A percentile compares a stretch with the other conserved stretches of the same genome.
Conservation (phyloP, 495 filamentous ascomycete genomes). For the Penicillium coprophilum region DNA sequence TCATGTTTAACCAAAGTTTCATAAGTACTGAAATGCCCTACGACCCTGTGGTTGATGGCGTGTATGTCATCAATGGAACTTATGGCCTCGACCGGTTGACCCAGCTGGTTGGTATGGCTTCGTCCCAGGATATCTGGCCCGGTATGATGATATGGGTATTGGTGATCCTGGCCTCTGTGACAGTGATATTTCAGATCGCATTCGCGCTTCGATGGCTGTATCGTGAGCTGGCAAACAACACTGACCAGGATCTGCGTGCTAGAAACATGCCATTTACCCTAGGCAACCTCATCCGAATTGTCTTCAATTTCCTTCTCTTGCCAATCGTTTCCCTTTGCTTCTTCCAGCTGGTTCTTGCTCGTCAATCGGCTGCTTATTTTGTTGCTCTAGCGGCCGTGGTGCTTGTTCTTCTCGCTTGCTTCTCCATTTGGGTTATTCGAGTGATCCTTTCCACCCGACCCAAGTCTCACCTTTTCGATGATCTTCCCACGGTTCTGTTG, state of each 20-base stretch:
- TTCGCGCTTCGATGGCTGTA: conserved; percentile 75
- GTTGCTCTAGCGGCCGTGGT: conserved; percentile 73
- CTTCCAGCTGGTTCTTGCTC: conserved; percentile 84
- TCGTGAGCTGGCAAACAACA: conserved; percentile 64
- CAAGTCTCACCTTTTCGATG: conserved; percentile 84
- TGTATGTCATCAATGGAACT: conserved; percentile 68
- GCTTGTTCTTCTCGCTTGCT: conserved; percentile 66
- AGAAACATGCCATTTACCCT: conserved; percentile 94
- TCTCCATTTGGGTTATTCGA: conserved; percentile 74
- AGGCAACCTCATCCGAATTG: conserved; percentile 82
- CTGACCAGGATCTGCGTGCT: conserved; percentile 79
- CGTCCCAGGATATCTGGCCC: conserved; percentile 82
- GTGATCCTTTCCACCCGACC: conserved; percentile 79
- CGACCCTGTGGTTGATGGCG: conserved; percentile 71
- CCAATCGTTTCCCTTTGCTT: conserved; percentile 82
- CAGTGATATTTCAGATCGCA: conserved; percentile 72
- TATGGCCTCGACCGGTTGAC: conserved; percentile 78
- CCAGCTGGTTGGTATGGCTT: conserved; percentile 79
- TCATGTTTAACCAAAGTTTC: conserved; percentile 94
- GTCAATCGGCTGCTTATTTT: conserved; percentile 61
- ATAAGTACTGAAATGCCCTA: conserved; percentile 64
- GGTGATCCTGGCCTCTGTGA: conserved; percentile 64
- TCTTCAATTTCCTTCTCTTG: conserved; percentile 88
- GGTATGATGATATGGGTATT: conserved; percentile 86
- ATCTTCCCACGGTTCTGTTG: conserved; percentile 81